phyloP scores from a whole-genome alignment of 1,139 yeast genomes.

The Yamadazyma spencermartinsiae region DNA sequence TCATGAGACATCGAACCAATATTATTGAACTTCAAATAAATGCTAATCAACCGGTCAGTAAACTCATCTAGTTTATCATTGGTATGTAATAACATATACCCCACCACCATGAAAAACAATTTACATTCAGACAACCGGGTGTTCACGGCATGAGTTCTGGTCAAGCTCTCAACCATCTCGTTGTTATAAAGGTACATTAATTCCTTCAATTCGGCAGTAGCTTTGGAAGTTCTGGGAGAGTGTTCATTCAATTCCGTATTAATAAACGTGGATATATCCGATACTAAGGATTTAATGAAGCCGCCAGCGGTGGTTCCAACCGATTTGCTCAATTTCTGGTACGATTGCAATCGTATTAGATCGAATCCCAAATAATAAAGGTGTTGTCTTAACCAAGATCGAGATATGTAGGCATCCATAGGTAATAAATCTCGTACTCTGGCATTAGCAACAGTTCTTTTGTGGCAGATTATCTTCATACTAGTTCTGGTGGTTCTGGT shows the following conservation, averaged over 20 bases:
- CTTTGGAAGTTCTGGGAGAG: slow-evolving; percentile 16
- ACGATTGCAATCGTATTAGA: slow-evolving; percentile 34
- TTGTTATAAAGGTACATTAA: slow-evolving; percentile 20
- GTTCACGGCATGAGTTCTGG: slow-evolving; percentile 4
- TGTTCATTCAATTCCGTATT: slow-evolving; percentile 26
- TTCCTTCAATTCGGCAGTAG: slow-evolving; percentile 25
- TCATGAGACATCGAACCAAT: slow-evolving; percentile 6
- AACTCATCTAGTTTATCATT: slow-evolving; percentile 26
- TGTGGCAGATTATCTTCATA: too few relatives aligned
- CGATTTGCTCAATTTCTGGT: slow-evolving; percentile 33
- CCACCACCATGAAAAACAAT: slow-evolving; percentile 39
- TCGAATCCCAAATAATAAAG: slow-evolving; percentile 38
- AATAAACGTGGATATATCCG: slow-evolving; percentile 38
- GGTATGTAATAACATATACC: slow-evolving; percentile 31
- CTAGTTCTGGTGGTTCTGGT: too few relatives aligned
- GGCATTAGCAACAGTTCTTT: too few relatives aligned
- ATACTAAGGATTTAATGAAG: slow-evolving; percentile 34
- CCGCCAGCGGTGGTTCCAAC: slow-evolving; percentile 38
- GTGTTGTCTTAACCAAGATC: slow-evolving; percentile 35
- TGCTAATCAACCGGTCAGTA: slow-evolving; percentile 31
- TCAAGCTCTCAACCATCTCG: slow-evolving; percentile 5
- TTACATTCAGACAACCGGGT: slow-evolving; percentile 22
- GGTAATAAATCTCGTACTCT: too few relatives aligned
- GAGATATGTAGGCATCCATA: slow-evolving; percentile 12
- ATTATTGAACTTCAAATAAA: slow-evolving; percentile 29